A percentile compares a stretch with the other conserved stretches of the same genome.
Evolutionary conservation across 371 early-diverging fungal genomes (phyloP).

Genomic region (Syncephalastrum racemosum): DNA sequence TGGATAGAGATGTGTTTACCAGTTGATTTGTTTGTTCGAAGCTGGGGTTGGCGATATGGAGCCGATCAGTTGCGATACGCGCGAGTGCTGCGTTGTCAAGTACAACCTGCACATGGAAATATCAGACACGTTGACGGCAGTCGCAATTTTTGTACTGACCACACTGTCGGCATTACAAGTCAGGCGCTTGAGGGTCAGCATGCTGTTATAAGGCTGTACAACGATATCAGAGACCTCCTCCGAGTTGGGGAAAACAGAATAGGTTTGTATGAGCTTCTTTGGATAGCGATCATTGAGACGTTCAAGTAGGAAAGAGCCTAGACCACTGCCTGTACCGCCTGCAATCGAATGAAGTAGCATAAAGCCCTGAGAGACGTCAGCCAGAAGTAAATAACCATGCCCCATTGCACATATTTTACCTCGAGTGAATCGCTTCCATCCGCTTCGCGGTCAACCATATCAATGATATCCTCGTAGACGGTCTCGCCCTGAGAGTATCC

Average conservation of each 20-base stretch:
- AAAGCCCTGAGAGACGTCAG: conserved; percentile 58
- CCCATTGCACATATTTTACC: conserved; percentile 22
- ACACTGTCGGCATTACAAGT: conserved; percentile 95
- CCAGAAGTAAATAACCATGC: neutral
- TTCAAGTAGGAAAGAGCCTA: conserved; percentile 91
- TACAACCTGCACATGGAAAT: conserved; percentile 52
- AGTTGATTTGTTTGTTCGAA: conserved; percentile 98
- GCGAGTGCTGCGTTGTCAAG: conserved; percentile 95
- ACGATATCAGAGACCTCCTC: conserved; percentile 98
- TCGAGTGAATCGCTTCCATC: conserved; percentile 93
- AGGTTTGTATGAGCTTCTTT: conserved; percentile 97
- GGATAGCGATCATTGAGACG: conserved; percentile 94
- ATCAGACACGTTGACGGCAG: neutral
- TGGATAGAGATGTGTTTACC: conserved; percentile 37
- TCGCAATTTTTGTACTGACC: conserved; percentile 35
- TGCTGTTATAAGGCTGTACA: conserved; percentile 99
- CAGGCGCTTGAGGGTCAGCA: conserved; percentile 92
- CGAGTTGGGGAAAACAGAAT: conserved; percentile 99
- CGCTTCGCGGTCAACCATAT: conserved; percentile 94
- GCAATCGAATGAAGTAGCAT: conserved; percentile 93
- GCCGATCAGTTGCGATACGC: conserved; percentile 90
- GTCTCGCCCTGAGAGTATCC: conserved; percentile 85
- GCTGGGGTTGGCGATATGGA: conserved; percentile 92
- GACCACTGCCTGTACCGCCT: conserved; percentile 97
- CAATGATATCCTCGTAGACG: conserved; percentile 82